Evolutionary conservation across 2,329 filamentous ascomycete species (phyloP), one percentile per base, ranked within the genome.

Genomic region (Nemania abortiva): DNA sequence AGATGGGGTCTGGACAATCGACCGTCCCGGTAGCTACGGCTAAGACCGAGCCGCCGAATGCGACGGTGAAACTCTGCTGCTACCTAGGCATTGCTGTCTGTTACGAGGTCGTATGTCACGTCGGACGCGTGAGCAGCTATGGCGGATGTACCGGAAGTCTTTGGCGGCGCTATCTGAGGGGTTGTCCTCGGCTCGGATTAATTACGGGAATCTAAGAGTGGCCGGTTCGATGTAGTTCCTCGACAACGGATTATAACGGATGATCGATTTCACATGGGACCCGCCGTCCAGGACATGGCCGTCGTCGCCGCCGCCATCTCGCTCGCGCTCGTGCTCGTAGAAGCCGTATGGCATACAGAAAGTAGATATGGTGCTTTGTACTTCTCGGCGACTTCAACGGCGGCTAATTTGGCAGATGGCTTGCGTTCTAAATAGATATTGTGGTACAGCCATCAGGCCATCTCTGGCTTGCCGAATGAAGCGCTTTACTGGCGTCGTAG

Each of bases 1-100:
- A 66, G 70, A 9, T n/a, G n/a, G n/a, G n/a, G n/a, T 52, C 64
- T 6, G 77, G 79, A 3, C 56, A 65, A 6, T 78, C 75, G 50
- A 79, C 78, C 11, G 78, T 82, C 7, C 77, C 80, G 0, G 81
- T 79, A 2, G 79, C 79, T 7, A 64, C 78, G 6, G 71, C 70
- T 6, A 71, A 76, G 64, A 75, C 72, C 66, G 78, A 80, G 70
- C 68, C 78, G 22, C 75, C 73, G 63, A 66, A 72, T 24, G 76
- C 37, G 75, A 77, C 58, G 75, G 75, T 20, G 72, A 74, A 67
- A 75, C 76, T 1, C 73, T 80, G 57, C 70, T 80, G 50, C n/a
- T n/a, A n/a, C n/a, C 73, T 79, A 53, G 77, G 74, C 20, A 75
- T 74, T 5, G 74, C 76, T 11, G 75, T 77, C 3, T n/a, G n/a